phyloP scores from a whole-genome alignment of 2,329 filamentous ascomycete genomes.

The Diplocarpon rosae region DNA sequence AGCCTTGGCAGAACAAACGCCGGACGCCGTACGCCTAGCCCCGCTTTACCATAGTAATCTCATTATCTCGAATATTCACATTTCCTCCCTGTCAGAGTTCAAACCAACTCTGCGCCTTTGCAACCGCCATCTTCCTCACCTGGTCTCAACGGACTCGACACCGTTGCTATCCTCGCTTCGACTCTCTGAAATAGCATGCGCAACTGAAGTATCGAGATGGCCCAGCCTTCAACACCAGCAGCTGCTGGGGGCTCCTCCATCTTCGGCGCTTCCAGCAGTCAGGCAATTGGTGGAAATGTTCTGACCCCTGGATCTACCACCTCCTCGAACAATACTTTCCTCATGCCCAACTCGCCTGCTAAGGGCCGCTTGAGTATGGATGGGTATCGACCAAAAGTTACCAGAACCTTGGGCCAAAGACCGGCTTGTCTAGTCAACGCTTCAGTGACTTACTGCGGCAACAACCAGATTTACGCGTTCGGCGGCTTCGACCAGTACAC shows the following conservation, averaged over 20 bases:
- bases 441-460: conserved; percentile 95
- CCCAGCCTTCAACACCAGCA: conserved; percentile 35
- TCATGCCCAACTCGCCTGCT: conserved; percentile 78
- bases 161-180: neutral
- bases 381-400: conserved; percentile 76
- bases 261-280: conserved; percentile 32
- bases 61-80: too few relatives aligned
- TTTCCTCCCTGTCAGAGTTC: too few relatives aligned
- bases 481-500: conserved; percentile 98
- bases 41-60: too few relatives aligned
- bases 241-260: conserved; percentile 33
- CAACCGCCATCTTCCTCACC: neutral
- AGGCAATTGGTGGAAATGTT: conserved; percentile 11
- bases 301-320: conserved; percentile 38
- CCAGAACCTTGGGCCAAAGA: conserved; percentile 64
- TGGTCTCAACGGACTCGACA: neutral
- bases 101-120: too few relatives aligned
- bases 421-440: conserved; percentile 95
- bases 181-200: conserved; percentile 1
- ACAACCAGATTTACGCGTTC: conserved; percentile 96
- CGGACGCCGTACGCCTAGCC: too few relatives aligned
- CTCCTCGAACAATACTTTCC: conserved; percentile 67
- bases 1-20: too few relatives aligned
- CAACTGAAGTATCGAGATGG: conserved; percentile 26
- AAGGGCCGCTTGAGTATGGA: conserved; percentile 56